phyloP scores from a whole-genome alignment of 179 eudicot genomes.

The Camellia oleifera region DNA sequence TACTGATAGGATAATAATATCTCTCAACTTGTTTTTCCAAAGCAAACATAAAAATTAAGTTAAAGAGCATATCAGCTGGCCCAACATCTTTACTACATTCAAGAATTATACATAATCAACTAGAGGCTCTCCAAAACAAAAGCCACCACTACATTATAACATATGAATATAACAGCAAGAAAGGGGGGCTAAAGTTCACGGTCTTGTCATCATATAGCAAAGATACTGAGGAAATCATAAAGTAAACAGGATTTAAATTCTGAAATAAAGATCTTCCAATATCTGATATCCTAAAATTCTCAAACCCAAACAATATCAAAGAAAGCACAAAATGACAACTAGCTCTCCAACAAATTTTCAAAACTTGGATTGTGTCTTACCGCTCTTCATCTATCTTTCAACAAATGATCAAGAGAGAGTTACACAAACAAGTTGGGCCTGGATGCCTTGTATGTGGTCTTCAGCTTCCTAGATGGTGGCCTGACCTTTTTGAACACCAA shows the following conservation, averaged over 20 bases:
- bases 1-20: too few species aligned
- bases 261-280: not conserved
- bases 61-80: too few species aligned
- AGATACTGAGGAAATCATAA: not conserved
- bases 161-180: too few species aligned
- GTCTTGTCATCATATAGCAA: not conserved
- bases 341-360: slow-evolving; percentile 1
- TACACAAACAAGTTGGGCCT: slow-evolving; percentile 80
- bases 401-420: slow-evolving; percentile 10
- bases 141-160: not conserved
- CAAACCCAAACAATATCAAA: slow-evolving; percentile 2
- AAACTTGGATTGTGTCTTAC: not conserved
- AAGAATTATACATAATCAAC: too few species aligned
- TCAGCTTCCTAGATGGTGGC: slow-evolving; percentile 82
- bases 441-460: slow-evolving; percentile 88
- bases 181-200: not conserved
- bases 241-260: not conserved
- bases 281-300: not conserved
- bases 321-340: not conserved
- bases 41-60: too few species aligned
- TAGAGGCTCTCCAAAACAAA: too few species aligned
- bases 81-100: too few species aligned
- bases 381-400: not conserved
- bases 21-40: too few species aligned
- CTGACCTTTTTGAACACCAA: slow-evolving; percentile 73